Conservation (phyloP, 2,329 filamentous ascomycete species). For the Basipetospora chlamydospora region DNA sequence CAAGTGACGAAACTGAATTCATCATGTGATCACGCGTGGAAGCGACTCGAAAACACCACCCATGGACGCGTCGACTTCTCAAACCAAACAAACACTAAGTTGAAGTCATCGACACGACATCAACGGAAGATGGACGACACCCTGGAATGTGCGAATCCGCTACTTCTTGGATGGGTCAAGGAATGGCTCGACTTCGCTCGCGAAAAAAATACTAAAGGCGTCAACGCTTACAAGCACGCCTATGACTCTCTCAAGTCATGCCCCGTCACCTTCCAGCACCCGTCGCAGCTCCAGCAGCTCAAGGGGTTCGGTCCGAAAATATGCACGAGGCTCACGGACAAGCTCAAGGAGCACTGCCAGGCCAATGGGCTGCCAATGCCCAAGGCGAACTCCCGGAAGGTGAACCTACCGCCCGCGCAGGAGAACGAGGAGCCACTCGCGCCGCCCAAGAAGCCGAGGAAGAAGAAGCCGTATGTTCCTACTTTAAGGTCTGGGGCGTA, state of each 20-base stretch:
- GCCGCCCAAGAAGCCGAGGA: slow-evolving; percentile 42
- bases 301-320: slow-evolving; percentile 60
- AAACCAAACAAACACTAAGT: background rate
- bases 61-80: no score
- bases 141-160: slow-evolving; percentile 48
- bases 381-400: slow-evolving; percentile 31
- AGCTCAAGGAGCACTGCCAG: slow-evolving; percentile 44
- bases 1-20: no score
- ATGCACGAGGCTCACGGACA: slow-evolving; percentile 52
- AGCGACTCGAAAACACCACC: no score
- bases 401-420: slow-evolving; percentile 19
- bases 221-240: slow-evolving; percentile 59
- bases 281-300: slow-evolving; percentile 57
- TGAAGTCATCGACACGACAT: no score
- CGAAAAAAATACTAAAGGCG: slow-evolving; percentile 55
- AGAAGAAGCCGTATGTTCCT: slow-evolving; percentile 57
- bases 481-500: slow-evolving; percentile 59
- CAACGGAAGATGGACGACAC: slow-evolving; percentile 23
- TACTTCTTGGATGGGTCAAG: slow-evolving; percentile 59
- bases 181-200: slow-evolving; percentile 61
- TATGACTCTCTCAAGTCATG: slow-evolving; percentile 66
- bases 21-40: no score
- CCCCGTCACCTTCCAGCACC: slow-evolving; percentile 56
- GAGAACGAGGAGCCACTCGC: slow-evolving; percentile 11
- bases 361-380: slow-evolving; percentile 57